Evolutionary conservation across 2,329 filamentous ascomycete species (phyloP), one percentile per base, ranked within the genome.

Genomic region (Zalaria obscura): DNA sequence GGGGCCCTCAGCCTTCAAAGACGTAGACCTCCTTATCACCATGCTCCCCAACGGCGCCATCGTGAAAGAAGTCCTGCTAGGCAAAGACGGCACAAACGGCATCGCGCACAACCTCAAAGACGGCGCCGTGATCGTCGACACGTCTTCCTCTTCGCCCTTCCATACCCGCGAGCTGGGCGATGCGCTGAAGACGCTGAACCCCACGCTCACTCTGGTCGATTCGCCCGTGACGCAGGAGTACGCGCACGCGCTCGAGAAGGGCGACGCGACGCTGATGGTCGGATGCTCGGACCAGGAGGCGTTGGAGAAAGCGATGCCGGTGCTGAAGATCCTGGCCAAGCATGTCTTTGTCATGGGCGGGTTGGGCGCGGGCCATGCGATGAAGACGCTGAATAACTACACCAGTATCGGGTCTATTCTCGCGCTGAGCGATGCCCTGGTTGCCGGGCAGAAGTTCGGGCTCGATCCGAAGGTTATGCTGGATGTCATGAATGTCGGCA

Each of bases 401-500:
- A 55, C 57, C 45, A 57, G 55, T 50, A 55, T 56, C 3, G 53
- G 52, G 7, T 55, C 54, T 11, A 58, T 60, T 9, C 55, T 54
- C 38, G 56, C 56, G 5, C 43, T 58, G 3, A 50, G 48, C 38
- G 56, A 58, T 38, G 52, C 51, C 29, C 38, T 60, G 4, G 50
- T 59, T 0, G 54, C 55, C 3, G 59, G 58, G 2, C 55, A 59
- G 40, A 60, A 60, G 41, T 57, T 55, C 36, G 59, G 59, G 1
- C 49, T 61, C 1, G 54, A 60, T 40, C 59, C 57, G 6, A 53
- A 59, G 36, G 54, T 52, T 25, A 64, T 64, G 60, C 56, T 65
- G 38, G 59, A 65, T 38, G 60, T 60, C 4, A 50, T 65, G 39
- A 64, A 65, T 42, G 59, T 64, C 3, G 62, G 61, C 4, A 64